These are phyloP conservation scores for Penicillium malachiteum DNA, from an alignment of 495 filamentous ascomycete genomes.

Conservation along the genomic window DNA sequence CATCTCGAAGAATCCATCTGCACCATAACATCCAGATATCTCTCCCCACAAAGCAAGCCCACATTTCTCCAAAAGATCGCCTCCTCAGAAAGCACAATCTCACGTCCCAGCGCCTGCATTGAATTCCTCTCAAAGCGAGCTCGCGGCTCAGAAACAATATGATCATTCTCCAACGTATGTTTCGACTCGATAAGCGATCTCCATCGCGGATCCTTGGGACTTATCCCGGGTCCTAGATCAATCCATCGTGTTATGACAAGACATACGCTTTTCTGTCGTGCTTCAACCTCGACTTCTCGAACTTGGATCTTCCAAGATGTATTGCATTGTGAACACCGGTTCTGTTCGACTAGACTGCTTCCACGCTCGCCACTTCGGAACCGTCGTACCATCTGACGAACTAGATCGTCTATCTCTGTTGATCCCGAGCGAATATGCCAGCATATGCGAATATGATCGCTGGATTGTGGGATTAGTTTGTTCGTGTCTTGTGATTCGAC, in stretches of 20 bases:
- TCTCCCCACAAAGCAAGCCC: neutral
- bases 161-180: neutral
- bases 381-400: neutral
- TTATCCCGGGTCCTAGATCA: constrained; percentile 7
- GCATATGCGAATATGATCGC: neutral
- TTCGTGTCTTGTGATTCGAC: neutral
- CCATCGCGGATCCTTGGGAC: neutral
- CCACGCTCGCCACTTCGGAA: neutral
- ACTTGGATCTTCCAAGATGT: constrained; percentile 15
- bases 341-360: neutral
- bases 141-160: neutral
- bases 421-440: neutral
- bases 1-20: neutral
- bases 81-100: constrained; percentile 2
- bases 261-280: neutral
- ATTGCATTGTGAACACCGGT: constrained; percentile 13
- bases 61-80: neutral
- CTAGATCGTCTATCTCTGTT: neutral
- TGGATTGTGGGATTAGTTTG: neutral
- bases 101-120: constrained; percentile 1
- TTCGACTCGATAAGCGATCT: neutral
- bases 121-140: constrained; percentile 4
- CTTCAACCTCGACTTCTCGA: constrained; percentile 1
- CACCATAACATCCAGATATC: neutral
- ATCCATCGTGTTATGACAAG: constrained; percentile 11